Evolutionary conservation across 441 rosid genomes (phyloP), one percentile per base, ranked within the genome.

Genomic region (Gossypium laxum): DNA sequence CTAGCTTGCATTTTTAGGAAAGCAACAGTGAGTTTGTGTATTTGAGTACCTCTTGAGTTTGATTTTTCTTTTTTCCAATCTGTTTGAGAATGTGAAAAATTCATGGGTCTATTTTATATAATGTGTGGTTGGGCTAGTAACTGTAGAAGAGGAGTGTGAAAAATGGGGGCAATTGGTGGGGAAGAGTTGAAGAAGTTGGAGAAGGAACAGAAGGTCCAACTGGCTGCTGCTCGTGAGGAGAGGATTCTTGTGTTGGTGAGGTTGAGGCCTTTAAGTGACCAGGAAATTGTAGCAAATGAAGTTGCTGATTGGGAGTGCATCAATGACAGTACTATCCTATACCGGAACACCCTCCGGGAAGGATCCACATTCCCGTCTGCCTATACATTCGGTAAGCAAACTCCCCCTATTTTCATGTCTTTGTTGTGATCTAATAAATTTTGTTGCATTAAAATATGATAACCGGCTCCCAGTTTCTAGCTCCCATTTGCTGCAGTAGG

Each of bases 261-360:
- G 79, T 73, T 92, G 79, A 85, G 99, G 84, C 99, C 99, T 77
- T 77, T 90, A 85, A 92, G 81, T 75, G 94, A 94, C 41, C 92
- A 90, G 85, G 99, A 94, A 84, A 78, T 84, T 81, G 74, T 76
- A 59, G 88, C 85, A 70, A 76, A 78, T 73, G 99, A 92, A 78
- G 87, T 81, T 73, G 85, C 87, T 0, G 98, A 94, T 58, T 94
- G 99, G 97, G 99, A 92, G 82, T 94, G 99, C 82, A 85, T 94
- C 85, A 86, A 89, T 73, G 91, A 85, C 21, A 86, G 83, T 70
- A 85, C 98, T 12, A 78, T 94, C 67, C 79, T 94, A 74, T 92
- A 92, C 81, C 82, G 93, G 71, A 94, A 91, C 84, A 88, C 88
- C 15, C 90, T 90, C 75, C 89, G 93, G 69, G 93, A 88, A 81